Percentiles rank a stretch among this genome's conserved stretches.
Evolutionary conservation across 768 basidiomycete genomes (phyloP).

Genomic region (Dentipellis fragilis): DNA sequence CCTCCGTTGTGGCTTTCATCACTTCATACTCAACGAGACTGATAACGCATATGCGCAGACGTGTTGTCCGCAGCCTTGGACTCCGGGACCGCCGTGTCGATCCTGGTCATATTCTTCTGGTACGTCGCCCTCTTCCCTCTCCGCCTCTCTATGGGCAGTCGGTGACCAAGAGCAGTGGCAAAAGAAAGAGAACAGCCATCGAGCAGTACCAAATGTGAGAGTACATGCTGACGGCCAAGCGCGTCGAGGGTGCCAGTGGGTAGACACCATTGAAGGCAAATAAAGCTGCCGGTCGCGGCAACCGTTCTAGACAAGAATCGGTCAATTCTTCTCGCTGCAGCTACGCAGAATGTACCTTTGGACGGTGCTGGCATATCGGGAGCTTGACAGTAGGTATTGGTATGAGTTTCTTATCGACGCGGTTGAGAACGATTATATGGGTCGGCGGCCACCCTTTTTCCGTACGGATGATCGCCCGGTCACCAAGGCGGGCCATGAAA

Average conservation of each 20-base stretch:
- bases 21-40: too few species aligned
- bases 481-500: too few species aligned
- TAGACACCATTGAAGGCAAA: too few species aligned
- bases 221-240: not conserved
- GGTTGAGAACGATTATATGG: too few species aligned
- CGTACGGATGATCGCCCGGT: too few species aligned
- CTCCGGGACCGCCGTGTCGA: constrained; percentile 50
- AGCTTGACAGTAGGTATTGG: too few species aligned
- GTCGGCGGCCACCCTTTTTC: too few species aligned
- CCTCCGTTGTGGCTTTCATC: not conserved
- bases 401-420: too few species aligned
- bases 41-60: constrained; percentile 28
- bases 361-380: too few species aligned
- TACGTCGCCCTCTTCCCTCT: not conserved
- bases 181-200: not conserved
- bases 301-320: not conserved
- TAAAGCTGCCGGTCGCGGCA: not conserved
- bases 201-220: not conserved
- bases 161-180: not conserved
- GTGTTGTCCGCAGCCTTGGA: constrained; percentile 63
- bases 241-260: not conserved
- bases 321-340: not conserved
- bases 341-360: too few species aligned
- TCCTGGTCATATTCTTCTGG: constrained; percentile 47
- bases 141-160: too few species aligned